These are phyloP conservation scores for Neohortaea acidophila DNA, from an alignment of 495 filamentous ascomycete genomes.

Conservation along the genomic window DNA sequence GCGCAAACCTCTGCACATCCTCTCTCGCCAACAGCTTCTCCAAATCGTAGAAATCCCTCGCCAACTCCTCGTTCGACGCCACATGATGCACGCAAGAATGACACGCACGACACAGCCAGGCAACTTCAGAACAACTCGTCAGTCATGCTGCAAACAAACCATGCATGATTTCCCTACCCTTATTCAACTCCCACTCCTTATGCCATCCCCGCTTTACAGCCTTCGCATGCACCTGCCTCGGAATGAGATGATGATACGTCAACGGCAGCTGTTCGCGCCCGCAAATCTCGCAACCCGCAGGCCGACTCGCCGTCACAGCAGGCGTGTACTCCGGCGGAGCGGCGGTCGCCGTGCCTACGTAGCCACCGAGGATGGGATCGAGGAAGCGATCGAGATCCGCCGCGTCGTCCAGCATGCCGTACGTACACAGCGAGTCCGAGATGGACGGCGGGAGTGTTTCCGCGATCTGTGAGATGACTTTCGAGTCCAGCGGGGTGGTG, in stretches of 20 bases:
- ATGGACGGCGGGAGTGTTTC: slow-evolving; percentile 35
- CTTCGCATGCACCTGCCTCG: slow-evolving; percentile 60
- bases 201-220: slow-evolving; percentile 71
- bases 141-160: no score
- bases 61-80: slow-evolving; percentile 61
- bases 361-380: slow-evolving; percentile 42
- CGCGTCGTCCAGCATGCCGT: slow-evolving; percentile 36
- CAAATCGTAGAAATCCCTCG: slow-evolving; percentile 49
- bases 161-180: no score
- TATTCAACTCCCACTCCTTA: slow-evolving; percentile 55
- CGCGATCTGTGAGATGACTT: slow-evolving; percentile 30
- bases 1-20: slow-evolving; percentile 55
- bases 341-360: slow-evolving; percentile 37
- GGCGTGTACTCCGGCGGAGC: slow-evolving; percentile 41
- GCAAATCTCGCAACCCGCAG: slow-evolving; percentile 62
- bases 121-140: no score
- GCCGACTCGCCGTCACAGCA: slow-evolving; percentile 29
- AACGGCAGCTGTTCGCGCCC: slow-evolving; percentile 55
- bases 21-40: slow-evolving; percentile 53
- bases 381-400: slow-evolving; percentile 41
- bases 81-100: slow-evolving; percentile 73
- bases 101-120: slow-evolving; percentile 80
- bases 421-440: slow-evolving; percentile 46
- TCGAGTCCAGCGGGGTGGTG: slow-evolving; percentile 32
- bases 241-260: slow-evolving; percentile 77